Percentiles rank a stretch among this genome's conserved stretches.
These are phyloP conservation scores for Collybia nuda DNA, from an alignment of 768 basidiomycete genomes.

Conservation along the genomic window DNA sequence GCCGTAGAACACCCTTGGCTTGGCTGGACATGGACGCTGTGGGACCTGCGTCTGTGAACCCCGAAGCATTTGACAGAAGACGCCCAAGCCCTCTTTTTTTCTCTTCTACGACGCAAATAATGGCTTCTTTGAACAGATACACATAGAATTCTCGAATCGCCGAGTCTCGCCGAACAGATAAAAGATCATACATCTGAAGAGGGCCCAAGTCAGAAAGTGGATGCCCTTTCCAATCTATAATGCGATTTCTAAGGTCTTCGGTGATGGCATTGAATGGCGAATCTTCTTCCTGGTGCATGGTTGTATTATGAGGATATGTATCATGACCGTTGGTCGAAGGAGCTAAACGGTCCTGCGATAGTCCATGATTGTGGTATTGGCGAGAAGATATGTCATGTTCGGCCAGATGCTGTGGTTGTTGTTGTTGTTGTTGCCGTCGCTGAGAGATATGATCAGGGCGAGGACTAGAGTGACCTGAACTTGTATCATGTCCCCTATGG, in stretches of 20 bases:
- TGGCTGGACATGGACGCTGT: constrained; percentile 34
- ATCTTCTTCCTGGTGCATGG: constrained; percentile 57
- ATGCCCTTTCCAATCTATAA: constrained; percentile 96
- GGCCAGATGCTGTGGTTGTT: constrained; percentile 18
- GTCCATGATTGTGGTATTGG: constrained; percentile 26
- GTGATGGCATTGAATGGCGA: constrained; percentile 83
- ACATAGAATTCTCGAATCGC: constrained; percentile 94
- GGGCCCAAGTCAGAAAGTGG: constrained; percentile 86
- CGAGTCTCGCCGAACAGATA: constrained; percentile 85
- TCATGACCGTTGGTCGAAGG: constrained; percentile 32
- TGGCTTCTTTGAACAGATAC: constrained; percentile 96
- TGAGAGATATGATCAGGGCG: constrained; percentile 29
- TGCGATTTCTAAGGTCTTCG: constrained; percentile 84
- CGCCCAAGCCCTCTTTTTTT: constrained; percentile 81
- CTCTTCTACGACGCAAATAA: constrained; percentile 98
- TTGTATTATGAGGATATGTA: constrained; percentile 23
- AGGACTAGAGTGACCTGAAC: constrained; percentile 45
- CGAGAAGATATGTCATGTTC: constrained; percentile 24
- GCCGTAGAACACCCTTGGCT: constrained; percentile 73
- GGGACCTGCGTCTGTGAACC: constrained; percentile 51
- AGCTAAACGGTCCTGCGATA: constrained; percentile 29
- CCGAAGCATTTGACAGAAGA: constrained; percentile 65
- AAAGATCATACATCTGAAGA: constrained; percentile 88
- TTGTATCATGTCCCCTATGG: constrained; percentile 21
- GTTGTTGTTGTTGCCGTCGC: constrained; percentile 19